Conservation (phyloP, 352 stramenopile species). For the Phytopythium oedochilum region DNA sequence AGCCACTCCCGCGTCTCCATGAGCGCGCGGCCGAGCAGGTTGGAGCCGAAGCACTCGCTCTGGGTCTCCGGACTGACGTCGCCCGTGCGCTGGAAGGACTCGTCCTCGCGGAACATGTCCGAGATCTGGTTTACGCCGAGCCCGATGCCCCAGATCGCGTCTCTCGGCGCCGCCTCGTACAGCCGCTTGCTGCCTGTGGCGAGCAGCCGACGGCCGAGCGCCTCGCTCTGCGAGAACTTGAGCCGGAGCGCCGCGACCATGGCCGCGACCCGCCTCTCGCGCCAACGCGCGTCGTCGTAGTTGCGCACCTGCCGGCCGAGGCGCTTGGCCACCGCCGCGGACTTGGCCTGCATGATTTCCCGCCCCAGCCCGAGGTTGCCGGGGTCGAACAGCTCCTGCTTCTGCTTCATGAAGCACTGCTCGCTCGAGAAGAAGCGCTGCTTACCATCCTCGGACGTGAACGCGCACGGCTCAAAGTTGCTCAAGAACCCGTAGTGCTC, state of each 20-base stretch:
- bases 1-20: constrained; percentile 46
- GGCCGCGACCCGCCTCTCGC: constrained; percentile 24
- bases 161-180: constrained; percentile 44
- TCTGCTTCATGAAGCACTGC: constrained; percentile 72
- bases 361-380: constrained; percentile 32
- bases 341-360: constrained; percentile 42
- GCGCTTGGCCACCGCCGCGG: constrained; percentile 37
- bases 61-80: constrained; percentile 29
- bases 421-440: constrained; percentile 54
- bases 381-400: constrained; percentile 61
- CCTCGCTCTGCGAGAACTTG: constrained; percentile 41
- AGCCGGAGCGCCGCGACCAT: constrained; percentile 66
- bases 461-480: constrained; percentile 59
- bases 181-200: constrained; percentile 36
- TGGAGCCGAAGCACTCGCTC: constrained; percentile 35
- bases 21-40: constrained; percentile 53
- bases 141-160: constrained; percentile 64
- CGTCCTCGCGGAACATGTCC: constrained; percentile 30
- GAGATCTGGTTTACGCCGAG: constrained; percentile 32
- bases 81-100: constrained; percentile 26
- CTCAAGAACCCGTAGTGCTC: constrained; percentile 41
- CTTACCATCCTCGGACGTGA: constrained; percentile 16
- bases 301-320: constrained; percentile 47
- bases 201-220: constrained; percentile 27
- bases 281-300: constrained; percentile 50